Percentiles rank a stretch among this genome's conserved stretches.
These are phyloP conservation scores for Sporothrix inflata DNA, from an alignment of 2,329 filamentous ascomycete genomes.

Conservation along the genomic window DNA sequence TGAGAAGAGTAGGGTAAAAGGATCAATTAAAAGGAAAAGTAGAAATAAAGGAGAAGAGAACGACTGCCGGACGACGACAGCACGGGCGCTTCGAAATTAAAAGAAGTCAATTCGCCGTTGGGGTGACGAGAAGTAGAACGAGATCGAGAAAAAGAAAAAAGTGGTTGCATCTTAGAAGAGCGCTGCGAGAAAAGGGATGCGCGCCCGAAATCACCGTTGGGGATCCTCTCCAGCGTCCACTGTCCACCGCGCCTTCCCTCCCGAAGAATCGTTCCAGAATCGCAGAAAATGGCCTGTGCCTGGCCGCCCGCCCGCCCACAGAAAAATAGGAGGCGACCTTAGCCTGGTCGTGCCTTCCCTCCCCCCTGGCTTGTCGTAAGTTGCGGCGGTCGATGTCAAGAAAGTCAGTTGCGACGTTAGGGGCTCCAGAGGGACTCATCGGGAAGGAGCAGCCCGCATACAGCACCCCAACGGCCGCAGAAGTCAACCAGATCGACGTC, in stretches of 20 bases:
- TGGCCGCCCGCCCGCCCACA: not conserved
- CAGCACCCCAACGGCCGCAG: not conserved
- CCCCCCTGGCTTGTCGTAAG: constrained; percentile 9
- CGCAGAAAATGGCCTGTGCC: constrained; percentile 28
- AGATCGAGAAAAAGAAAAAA: not conserved
- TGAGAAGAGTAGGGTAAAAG: not conserved
- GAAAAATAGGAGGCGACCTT: constrained; percentile 16
- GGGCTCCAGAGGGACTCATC: not conserved
- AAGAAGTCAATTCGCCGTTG: constrained; percentile 21
- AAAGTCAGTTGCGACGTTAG: not conserved
- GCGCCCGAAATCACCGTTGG: not conserved
- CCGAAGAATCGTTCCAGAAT: constrained; percentile 30
- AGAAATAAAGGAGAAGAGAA: not conserved
- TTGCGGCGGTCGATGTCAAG: not conserved
- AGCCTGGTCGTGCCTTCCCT: constrained; percentile 17
- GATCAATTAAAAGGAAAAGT: not conserved
- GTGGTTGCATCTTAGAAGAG: not conserved
- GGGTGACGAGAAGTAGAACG: not conserved
- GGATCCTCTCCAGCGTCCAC: not conserved
- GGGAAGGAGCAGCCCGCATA: not conserved
- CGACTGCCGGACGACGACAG: not conserved
- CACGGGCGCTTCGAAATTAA: not conserved
- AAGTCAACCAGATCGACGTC: constrained; percentile 3
- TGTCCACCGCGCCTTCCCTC: not conserved
- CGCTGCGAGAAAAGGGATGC: constrained; percentile 7